Evolutionary conservation across 2,329 filamentous ascomycete genomes (phyloP).

Genomic region (Curvularia hawaiiensis): DNA sequence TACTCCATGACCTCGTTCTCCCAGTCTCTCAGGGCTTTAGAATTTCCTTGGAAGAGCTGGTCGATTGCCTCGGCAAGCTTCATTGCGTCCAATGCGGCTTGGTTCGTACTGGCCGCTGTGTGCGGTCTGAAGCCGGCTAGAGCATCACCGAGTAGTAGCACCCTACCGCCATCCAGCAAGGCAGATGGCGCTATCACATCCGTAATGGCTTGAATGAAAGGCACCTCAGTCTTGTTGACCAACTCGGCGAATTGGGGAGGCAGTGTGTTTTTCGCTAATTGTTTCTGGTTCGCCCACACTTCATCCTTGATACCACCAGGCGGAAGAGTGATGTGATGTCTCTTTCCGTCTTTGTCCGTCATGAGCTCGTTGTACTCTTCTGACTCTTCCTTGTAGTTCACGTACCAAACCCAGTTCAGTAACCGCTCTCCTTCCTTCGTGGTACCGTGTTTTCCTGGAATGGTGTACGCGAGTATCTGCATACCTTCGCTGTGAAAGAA

Average conservation of each 20-base stretch:
- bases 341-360: conserved; percentile 49
- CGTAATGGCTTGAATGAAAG: conserved; percentile 53
- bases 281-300: conserved; percentile 47
- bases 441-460: conserved; percentile 49
- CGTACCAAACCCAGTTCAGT: conserved; percentile 56
- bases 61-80: conserved; percentile 35
- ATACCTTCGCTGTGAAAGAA: conserved; percentile 26
- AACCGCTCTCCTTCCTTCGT: conserved; percentile 47
- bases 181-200: conserved; percentile 47
- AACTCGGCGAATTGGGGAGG: conserved; percentile 49
- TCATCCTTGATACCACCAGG: conserved; percentile 44
- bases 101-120: conserved; percentile 51
- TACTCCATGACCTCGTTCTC: conserved; percentile 28
- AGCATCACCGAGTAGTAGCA: conserved; percentile 55
- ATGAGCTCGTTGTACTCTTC: conserved; percentile 48
- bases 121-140: conserved; percentile 53
- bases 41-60: conserved; percentile 43
- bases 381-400: conserved; percentile 45
- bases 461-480: conserved; percentile 45
- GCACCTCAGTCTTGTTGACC: conserved; percentile 45
- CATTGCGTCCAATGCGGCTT: conserved; percentile 52
- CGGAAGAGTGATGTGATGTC: conserved; percentile 51
- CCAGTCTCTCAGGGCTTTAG: conserved; percentile 36
- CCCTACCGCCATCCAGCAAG: conserved; percentile 45
- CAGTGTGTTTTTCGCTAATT: conserved; percentile 34